Percentiles rank a stretch among this genome's conserved stretches.
These are phyloP conservation scores for Penicillium sp. DNA, from an alignment of 2,329 filamentous ascomycete genomes.

Conservation along the genomic window DNA sequence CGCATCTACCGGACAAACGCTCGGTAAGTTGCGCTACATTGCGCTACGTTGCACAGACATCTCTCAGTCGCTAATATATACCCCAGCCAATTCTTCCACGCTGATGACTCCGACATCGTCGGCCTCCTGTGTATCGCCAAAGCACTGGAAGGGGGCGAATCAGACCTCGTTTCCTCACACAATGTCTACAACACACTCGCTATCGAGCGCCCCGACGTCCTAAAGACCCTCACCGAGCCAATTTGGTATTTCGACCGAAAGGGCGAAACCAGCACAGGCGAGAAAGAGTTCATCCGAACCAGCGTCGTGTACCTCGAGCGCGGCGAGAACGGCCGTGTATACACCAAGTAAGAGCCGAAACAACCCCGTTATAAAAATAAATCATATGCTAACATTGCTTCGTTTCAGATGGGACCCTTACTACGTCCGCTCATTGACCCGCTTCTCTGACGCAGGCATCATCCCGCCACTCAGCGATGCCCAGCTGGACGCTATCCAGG, in stretches of 20 bases:
- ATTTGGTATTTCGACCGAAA: slow-evolving; percentile 94
- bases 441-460: slow-evolving; percentile 70
- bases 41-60: background rate
- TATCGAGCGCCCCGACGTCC: slow-evolving; percentile 72
- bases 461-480: slow-evolving; percentile 70
- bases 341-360: slow-evolving; percentile 61
- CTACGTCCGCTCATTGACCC: slow-evolving; percentile 72
- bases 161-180: slow-evolving; percentile 75
- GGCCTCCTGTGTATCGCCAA: slow-evolving; percentile 78
- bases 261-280: slow-evolving; percentile 72
- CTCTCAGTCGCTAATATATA: background rate
- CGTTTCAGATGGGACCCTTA: slow-evolving; percentile 72
- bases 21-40: slow-evolving; percentile 46
- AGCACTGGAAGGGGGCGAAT: slow-evolving; percentile 79
- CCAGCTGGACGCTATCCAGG: slow-evolving; percentile 65
- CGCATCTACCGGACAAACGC: slow-evolving; percentile 89
- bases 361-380: background rate
- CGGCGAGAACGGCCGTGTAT: slow-evolving; percentile 64
- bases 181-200: slow-evolving; percentile 80
- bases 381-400: slow-evolving; percentile 14
- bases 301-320: slow-evolving; percentile 76
- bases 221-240: slow-evolving; percentile 70
- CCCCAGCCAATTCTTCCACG: slow-evolving; percentile 74
- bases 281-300: slow-evolving; percentile 72
- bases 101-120: slow-evolving; percentile 79